Base-by-base conservation (phyloP, 495 filamentous ascomycete genomes). In the Talaromyces trachyspermus region DNA sequence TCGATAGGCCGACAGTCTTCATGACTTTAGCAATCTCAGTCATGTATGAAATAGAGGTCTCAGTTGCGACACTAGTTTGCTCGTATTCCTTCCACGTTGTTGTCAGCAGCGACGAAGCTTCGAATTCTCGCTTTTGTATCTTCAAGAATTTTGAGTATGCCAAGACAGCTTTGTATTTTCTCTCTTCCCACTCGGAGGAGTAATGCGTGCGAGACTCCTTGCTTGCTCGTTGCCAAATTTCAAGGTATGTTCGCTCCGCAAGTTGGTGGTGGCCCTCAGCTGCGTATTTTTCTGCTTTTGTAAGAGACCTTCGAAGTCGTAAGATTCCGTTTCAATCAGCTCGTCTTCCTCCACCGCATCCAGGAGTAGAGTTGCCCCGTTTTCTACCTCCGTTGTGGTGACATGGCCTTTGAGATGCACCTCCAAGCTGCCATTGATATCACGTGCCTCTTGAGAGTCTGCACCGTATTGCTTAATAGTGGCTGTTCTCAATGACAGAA, bases 11-110 rank as follows among this genome's bases (percentile, higher is more conserved):
- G 5, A 69, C 62, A 12, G 56, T 49, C 8, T 58, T 55, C 65
- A 69, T 69, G 17, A 64, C 45, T 37, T 55, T 58, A 18, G 65
- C 65, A 12, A 69, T 57, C 18, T 63, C 53, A 19, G 59, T 38
- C 48, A 64, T 61, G 38, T 66, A 54, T 18, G 54, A 45, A 10
- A 54, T 49, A 5, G 58, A 54, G 10, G 53, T 53, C 42, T 63
- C 55, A 0, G 58, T 55, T 9, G 44, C 20, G 17, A 36, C 20
- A 8, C 55, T 53, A 14, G 58, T 40, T 25, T 48, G 51, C 32
- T 60, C 54, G 38, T 64, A 60, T 41, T 66, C 63, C 19, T 65
- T 54, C 63, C 62, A 69, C 18, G 65, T 56, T 19, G 62, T 60
- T 8, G 57, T 58, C n/a, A 69, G 48, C 22, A 66, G 54, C 1